Evolutionary conservation across 441 rosid genomes (phyloP).

Genomic region (Populus hybrid): DNA sequence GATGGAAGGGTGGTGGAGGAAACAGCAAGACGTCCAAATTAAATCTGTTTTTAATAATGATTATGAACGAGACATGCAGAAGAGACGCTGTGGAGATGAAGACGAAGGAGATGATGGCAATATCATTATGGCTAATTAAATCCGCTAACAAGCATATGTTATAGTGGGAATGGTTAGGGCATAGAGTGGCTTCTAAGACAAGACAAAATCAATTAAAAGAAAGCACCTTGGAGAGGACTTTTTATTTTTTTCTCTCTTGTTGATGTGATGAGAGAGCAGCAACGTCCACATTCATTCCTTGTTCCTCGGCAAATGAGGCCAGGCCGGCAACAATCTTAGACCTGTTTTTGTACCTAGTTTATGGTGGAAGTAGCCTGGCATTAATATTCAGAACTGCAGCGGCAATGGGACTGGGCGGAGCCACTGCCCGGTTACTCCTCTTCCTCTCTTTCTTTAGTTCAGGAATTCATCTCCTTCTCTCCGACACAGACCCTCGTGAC

Average conservation of each 20-base stretch:
- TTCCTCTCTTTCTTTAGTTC: slow-evolving; percentile 33
- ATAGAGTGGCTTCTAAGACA: slow-evolving; percentile 60
- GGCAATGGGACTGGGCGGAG: slow-evolving; percentile 17
- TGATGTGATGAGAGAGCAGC: background rate
- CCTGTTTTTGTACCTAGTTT: slow-evolving; percentile 8
- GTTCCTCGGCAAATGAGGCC: background rate
- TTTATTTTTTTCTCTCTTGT: slow-evolving; percentile 7
- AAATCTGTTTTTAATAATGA: slow-evolving; percentile 3
- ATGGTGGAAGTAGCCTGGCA: slow-evolving; percentile 1
- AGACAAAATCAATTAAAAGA: slow-evolving; percentile 42
- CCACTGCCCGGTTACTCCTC: slow-evolving; percentile 29
- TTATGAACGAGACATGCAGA: slow-evolving; percentile 13
- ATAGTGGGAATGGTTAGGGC: slow-evolving; percentile 25
- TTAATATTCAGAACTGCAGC: slow-evolving; percentile 15
- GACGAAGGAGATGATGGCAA: background rate
- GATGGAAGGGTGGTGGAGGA: slow-evolving; percentile 22
- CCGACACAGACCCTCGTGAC: slow-evolving; percentile 67
- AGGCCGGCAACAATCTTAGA: slow-evolving; percentile 4
- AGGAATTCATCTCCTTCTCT: slow-evolving; percentile 30
- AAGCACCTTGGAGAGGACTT: slow-evolving; percentile 12
- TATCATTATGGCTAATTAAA: slow-evolving; percentile 12
- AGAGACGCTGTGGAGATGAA: background rate
- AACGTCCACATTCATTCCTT: background rate
- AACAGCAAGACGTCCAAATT: slow-evolving; percentile 12
- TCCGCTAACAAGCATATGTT: background rate